Base-by-base conservation (phyloP, 1,284 basidiomycete species). In the Gomphus bonarii region DNA sequence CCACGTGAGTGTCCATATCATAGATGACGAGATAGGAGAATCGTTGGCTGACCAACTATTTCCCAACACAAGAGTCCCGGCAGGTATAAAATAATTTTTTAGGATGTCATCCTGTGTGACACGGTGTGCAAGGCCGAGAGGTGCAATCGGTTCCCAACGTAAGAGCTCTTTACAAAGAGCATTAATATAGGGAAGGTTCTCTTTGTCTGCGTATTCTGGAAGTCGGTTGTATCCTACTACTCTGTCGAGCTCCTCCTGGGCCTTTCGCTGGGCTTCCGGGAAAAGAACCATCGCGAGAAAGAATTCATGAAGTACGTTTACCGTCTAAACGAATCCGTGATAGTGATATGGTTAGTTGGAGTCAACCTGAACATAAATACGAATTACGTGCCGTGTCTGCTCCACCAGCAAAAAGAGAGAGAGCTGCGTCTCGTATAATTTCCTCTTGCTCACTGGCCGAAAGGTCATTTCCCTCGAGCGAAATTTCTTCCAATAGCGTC, bases 21-120 rank as follows among this genome's bases (percentile, higher is more conserved):
- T 25, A 22, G 3, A 12, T 2, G 18, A 10, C 8, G 20, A 22
- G 7, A 22, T 46, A 1, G 7, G 38, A 16, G 25, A 28, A 3
- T 16, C 16, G 38, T n/a, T 8, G 38, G 25, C 28, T 35, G 48
- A 55, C 60, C 60, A 60, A 11, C 53, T 40, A 50, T 58, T 60
- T 18, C 51, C 58, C 11, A 61, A 25, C 16, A 61, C 43, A 25
- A 60, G 43, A 8, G 48, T 54, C 6, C 55, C 58, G 20, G 54
- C 50, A 6, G 60, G 59, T 9, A 61, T 60, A n/a, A 50, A 48
- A 38, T 50, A 46, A 8, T 44, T 51, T 2, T 53, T 31, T 6
- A 63, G 61, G 5, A 59, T 55, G 36, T 64, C 62, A 11, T 65
- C 63, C 46, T 58, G 38, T 20, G 44, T 57, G 11, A 58, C 31